A percentile compares a stretch with the other conserved stretches of the same genome.
These are phyloP conservation scores for Zychaea mexicana DNA, from an alignment of 371 early-diverging fungal species.

Conservation along the genomic window DNA sequence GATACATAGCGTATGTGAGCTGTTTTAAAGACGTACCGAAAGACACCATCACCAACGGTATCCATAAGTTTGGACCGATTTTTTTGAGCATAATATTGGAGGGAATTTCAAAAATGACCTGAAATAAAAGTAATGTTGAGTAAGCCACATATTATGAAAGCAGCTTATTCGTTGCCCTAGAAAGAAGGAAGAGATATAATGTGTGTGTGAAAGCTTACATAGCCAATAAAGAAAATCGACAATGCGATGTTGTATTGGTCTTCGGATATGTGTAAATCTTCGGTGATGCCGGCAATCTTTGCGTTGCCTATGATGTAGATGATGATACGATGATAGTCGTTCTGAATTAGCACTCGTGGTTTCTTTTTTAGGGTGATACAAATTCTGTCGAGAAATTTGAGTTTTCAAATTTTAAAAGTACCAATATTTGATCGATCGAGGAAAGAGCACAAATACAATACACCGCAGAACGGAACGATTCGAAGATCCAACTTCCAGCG, in stretches of 20 bases:
- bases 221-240: slow-evolving; percentile 69
- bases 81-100: slow-evolving; percentile 72
- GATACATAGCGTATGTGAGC: too few species aligned
- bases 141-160: neutral
- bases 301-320: slow-evolving; percentile 57
- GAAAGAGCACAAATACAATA: slow-evolving; percentile 55
- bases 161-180: too few species aligned
- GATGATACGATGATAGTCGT: too few species aligned
- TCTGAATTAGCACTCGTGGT: too few species aligned
- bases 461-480: slow-evolving; percentile 36
- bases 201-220: slow-evolving; percentile 41
- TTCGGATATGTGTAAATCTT: slow-evolving; percentile 43
- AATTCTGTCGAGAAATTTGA: neutral
- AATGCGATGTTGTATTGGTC: slow-evolving; percentile 58
- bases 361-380: too few species aligned
- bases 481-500: slow-evolving; percentile 25
- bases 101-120: slow-evolving; percentile 70
- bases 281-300: slow-evolving; percentile 53
- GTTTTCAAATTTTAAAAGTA: slow-evolving; percentile 6
- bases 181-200: too few species aligned
- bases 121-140: neutral
- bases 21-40: too few species aligned
- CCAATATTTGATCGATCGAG: slow-evolving; percentile 60
- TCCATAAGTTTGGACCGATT: slow-evolving; percentile 69
- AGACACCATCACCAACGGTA: slow-evolving; percentile 62